phyloP scores from a whole-genome alignment of 164 flowering plant genomes.

The Berberis thunbergii region DNA sequence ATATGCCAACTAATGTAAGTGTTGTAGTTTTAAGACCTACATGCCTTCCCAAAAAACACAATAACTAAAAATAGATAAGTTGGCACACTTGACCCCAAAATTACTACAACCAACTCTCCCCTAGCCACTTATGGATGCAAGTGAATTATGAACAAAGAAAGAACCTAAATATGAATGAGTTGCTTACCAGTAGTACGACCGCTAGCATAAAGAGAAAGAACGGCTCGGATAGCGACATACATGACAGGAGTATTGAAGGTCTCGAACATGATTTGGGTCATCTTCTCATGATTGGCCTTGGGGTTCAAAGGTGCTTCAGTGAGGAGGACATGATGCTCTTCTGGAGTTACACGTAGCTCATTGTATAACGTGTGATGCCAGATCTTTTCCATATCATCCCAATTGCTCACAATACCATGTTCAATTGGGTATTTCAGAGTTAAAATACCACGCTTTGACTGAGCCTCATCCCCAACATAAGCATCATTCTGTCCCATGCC shows the following conservation, averaged over 20 bases:
- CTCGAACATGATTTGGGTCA: constrained; percentile 78
- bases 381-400: constrained; percentile 23
- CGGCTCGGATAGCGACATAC: constrained; percentile 79
- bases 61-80: no score
- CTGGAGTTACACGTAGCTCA: constrained; percentile 78
- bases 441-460: no score
- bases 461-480: no score
- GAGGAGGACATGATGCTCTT: constrained; percentile 69
- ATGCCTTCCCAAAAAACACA: no score
- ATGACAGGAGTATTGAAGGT: constrained; percentile 72
- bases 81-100: no score
- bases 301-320: constrained; percentile 77
- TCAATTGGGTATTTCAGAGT: no score
- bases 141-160: not conserved
- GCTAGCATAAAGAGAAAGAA: constrained; percentile 70
- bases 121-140: no score
- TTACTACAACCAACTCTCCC: no score
- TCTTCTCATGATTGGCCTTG: constrained; percentile 70
- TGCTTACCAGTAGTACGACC: constrained; percentile 67
- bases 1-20: no score
- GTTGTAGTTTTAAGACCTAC: no score
- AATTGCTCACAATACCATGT: no score
- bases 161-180: not conserved
- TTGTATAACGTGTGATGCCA: constrained; percentile 83
- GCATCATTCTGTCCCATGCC: no score